Evolutionary conservation across 2,329 filamentous ascomycete genomes (phyloP).

Genomic region (Monilinia vaccinii-corymbosi): DNA sequence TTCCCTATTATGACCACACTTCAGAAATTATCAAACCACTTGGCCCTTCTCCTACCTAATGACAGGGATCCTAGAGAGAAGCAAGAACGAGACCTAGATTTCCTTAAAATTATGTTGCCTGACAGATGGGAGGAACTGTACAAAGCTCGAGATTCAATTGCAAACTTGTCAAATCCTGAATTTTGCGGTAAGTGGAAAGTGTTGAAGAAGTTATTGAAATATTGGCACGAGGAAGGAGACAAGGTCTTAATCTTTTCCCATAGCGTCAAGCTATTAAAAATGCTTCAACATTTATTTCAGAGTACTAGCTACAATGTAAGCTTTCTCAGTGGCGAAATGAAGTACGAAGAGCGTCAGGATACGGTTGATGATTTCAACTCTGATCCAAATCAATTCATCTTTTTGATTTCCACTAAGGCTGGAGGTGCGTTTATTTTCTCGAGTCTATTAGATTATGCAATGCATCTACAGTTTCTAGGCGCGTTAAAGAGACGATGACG

Average conservation of each 20-base stretch:
- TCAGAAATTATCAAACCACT: constrained; percentile 84
- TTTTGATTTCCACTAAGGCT: constrained; percentile 88
- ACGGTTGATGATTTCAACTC: constrained; percentile 88
- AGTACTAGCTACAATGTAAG: constrained; percentile 85
- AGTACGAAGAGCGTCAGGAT: constrained; percentile 71
- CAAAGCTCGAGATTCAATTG: constrained; percentile 64
- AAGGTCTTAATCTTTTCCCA: constrained; percentile 96
- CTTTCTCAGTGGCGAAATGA: constrained; percentile 80
- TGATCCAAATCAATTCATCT: constrained; percentile 80
- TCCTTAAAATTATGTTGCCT: constrained; percentile 66
- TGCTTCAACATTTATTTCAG: constrained; percentile 77
- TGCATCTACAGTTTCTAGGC: not conserved
- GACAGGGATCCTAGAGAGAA: constrained; percentile 57
- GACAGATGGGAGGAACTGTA: constrained; percentile 68
- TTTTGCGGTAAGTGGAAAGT: constrained; percentile 98
- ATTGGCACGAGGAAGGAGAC: constrained; percentile 84
- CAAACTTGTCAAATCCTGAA: constrained; percentile 74
- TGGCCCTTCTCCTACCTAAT: constrained; percentile 75
- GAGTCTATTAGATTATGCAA: not conserved
- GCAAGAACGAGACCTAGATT: constrained; percentile 66
- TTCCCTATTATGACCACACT: constrained; percentile 78
- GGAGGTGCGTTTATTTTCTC: constrained; percentile 41
- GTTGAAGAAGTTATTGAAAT: constrained; percentile 72
- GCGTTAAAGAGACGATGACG: not conserved
- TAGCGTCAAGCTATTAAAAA: constrained; percentile 74